Base-by-base conservation (phyloP, 352 stramenopile species). In the Globisporangium nagaii region DNA sequence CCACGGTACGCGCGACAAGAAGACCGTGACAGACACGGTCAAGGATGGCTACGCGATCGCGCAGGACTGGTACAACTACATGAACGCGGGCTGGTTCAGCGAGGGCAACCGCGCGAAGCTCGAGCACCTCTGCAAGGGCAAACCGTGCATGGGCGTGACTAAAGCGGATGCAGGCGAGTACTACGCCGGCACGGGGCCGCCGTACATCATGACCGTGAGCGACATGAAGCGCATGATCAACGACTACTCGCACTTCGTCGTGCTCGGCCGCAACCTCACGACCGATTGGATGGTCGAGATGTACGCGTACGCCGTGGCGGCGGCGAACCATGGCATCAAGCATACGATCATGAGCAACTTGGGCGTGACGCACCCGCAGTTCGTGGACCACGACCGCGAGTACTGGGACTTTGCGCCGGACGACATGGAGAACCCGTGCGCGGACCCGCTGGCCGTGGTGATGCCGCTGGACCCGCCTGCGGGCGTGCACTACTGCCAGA, bases 281-380 rank as follows among this genome's bases (percentile, higher is more conserved):
- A 31, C 47, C 5, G 50, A 63, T 12, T 86, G 72, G 68, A 86
- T 82, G 72, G 63, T 71, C 28, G 75, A 86, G 55, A 86, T 84
- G 75, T 75, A 76, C 42, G 75, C 62, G 19, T 86, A 78, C 51
- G 60, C 65, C 3, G 32, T 80, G 34, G 65, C 72, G n/a, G 72
- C 69, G 2, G 75, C 59, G 40, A 79, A 80, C 37, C 63, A 82
- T 35, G 60, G 56, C 27, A 86, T 86, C 48, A 75, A 79, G 47
- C 73, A 84, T 63, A 86, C 71, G 28, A 36, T 80, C 7, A 22
- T 84, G 35, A 75, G 58, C 4, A 53, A 84, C 47, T 53, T 86
- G 45, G 72, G 63, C 15, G 32, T 60, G 9, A 86, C 70, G 25
- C 72, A 80, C 30, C 75, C 75, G 19, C 67, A 64, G 30, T 43